These are phyloP conservation scores for Penicillium parvum DNA, from an alignment of 495 filamentous ascomycete genomes.

Conservation along the genomic window DNA sequence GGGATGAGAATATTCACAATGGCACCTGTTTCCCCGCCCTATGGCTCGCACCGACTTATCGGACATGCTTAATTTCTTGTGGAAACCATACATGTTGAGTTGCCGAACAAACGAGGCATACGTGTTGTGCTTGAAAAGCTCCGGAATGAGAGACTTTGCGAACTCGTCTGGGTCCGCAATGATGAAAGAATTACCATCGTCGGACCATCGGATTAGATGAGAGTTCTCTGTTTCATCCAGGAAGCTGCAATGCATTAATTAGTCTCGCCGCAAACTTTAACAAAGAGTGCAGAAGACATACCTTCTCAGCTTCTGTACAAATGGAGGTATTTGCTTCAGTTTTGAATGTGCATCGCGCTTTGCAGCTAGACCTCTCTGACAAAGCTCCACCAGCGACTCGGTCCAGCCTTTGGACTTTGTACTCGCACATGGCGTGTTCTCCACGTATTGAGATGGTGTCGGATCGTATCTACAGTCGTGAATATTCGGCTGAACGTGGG, in stretches of 20 bases:
- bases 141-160: conserved; percentile 92
- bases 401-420: conserved; percentile 51
- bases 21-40: conserved; percentile 93
- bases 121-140: conserved; percentile 99
- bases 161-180: conserved; percentile 98
- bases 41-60: conserved; percentile 97
- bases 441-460: conserved; percentile 46
- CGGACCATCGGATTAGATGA: conserved; percentile 95
- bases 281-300: conserved; percentile 32
- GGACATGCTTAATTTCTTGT: conserved; percentile 94
- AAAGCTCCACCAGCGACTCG: conserved; percentile 69
- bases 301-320: conserved; percentile 99
- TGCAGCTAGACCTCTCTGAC: conserved; percentile 66
- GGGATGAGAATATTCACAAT: conserved; percentile 94
- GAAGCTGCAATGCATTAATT: conserved; percentile 56
- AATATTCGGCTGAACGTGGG: conserved; percentile 58
- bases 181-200: conserved; percentile 92
- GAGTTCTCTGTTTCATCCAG: conserved; percentile 90
- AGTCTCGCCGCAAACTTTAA: not conserved
- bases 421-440: conserved; percentile 35
- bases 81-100: conserved; percentile 99
- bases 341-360: conserved; percentile 82
- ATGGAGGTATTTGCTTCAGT: conserved; percentile 91
- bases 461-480: conserved; percentile 39
- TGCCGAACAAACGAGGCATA: conserved; percentile 98